Evolutionary conservation across 371 early-diverging fungal genomes (phyloP), one percentile per base, ranked within the genome.

Genomic region (Saksenaea vasiformis): DNA sequence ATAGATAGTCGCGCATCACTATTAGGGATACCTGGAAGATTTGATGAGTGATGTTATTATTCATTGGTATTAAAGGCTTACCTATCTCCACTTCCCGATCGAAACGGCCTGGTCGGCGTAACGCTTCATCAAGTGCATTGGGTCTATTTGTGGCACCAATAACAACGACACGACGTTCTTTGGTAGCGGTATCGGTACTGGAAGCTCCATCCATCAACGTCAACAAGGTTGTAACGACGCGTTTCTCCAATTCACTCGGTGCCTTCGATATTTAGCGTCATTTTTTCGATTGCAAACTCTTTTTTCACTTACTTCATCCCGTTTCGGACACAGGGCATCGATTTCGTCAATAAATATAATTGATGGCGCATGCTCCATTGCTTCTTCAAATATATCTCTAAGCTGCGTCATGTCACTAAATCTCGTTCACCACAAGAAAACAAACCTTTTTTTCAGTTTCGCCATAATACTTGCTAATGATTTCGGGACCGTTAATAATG

Each of bases 271-370:
- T 31, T 44, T 10, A 36, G 22, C 41, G 27, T 56, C 34, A 14
- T 14, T 17, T 34, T 22, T 57, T 34, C n/a, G 35, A 28, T 56
- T 37, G 31, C 38, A 27, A 27, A 22, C 19, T 27, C 60, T 60
- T 24, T 39, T 22, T 27, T 14, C 0, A 7, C 66, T 65, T 74
- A 87, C 90, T 65, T 90, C 88, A 51, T 95, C 94, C n/a, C 98
- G 84, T 62, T 89, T 91, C 0, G 98, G 94, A 69, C 96, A 96
- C 0, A 99, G 82, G 0, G 98, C 93, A 68, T 99, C 99, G 59
- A 99, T 94, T 73, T 99, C 99, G 72, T 99, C 99, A 62, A 99
- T 95, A 72, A 99, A 97, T 17, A 99, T 91, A 27, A 99, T 93
- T 15, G 94, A 82, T 0, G 99, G 99, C 15, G 92, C 87, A 24